phyloP scores from a whole-genome alignment of 352 stramenopile genomes.

The Pythium insidiosum region DNA sequence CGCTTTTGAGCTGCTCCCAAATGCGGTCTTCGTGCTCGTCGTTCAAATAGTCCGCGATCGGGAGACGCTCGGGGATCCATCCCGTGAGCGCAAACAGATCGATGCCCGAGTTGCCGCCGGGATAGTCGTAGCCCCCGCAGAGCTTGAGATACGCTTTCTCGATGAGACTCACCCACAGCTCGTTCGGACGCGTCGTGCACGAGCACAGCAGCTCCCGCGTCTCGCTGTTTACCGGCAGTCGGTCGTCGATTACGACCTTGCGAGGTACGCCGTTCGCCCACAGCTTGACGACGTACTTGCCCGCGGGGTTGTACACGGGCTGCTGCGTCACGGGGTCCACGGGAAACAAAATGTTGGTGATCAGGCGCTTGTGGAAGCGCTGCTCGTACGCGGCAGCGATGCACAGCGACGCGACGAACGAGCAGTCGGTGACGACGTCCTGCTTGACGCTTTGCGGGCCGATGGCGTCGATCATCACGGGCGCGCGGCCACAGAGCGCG shows the following conservation, averaged over 20 bases:
- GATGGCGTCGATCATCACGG: slow-evolving; percentile 69
- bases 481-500: slow-evolving; percentile 27
- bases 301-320: slow-evolving; percentile 84
- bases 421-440: slow-evolving; percentile 91
- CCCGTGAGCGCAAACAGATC: slow-evolving; percentile 98
- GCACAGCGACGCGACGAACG: slow-evolving; percentile 90
- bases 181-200: slow-evolving; percentile 71
- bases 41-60: slow-evolving; percentile 30
- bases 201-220: slow-evolving; percentile 75
- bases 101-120: slow-evolving; percentile 94
- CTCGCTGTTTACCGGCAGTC: slow-evolving; percentile 81
- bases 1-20: slow-evolving; percentile 90
- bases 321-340: slow-evolving; percentile 66
- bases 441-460: slow-evolving; percentile 76
- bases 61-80: slow-evolving; percentile 96
- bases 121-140: slow-evolving; percentile 96
- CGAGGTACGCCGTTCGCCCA: slow-evolving; percentile 92
- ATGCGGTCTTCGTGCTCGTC: slow-evolving; percentile 30
- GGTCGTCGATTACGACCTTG: slow-evolving; percentile 95
- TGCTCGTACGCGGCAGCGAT: slow-evolving; percentile 89
- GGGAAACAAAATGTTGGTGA: slow-evolving; percentile 95
- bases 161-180: slow-evolving; percentile 93
- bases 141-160: slow-evolving; percentile 99
- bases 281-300: slow-evolving; percentile 97
- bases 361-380: slow-evolving; percentile 85